Base-by-base conservation (phyloP, 116 monocot genomes). In the Trichopus zeylanicus region DNA sequence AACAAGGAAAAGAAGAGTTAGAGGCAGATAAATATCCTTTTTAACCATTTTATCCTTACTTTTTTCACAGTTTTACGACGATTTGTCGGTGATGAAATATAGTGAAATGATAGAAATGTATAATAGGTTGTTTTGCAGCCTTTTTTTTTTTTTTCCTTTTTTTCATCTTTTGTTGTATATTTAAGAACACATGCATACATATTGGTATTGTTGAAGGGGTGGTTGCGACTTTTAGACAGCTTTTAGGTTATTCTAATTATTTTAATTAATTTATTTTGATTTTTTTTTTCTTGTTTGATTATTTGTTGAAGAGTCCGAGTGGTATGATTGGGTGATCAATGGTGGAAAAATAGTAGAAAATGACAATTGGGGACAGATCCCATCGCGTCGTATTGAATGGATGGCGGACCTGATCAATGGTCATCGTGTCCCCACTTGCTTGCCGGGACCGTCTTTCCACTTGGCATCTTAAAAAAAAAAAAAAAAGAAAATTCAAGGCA, bases 111-210 rank as follows among this genome's bases (percentile, higher is more conserved):
- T 13, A 67, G 58, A 35, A 49, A 49, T 58, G 59, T 58, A 31
- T 67, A 31, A 56, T 61, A 63, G 42, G 39, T 63, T 55, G 63
- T 70, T 70, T 51, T 63, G 56, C 53, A 42, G 35, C 53, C 4
- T 42, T 27, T 61, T 42, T 25, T 0, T 20, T 7, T 22, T 49
- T 49, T 7, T 49, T 35, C 10, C 10, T 35, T 10, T 35, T 35
- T 35, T 10, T 10, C 34, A 5, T 56, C 25, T 63, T 37, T 20
- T 13, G 10, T 37, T 58, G 63, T 70, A 70, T 42, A 70, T 47
- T 63, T 31, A 35, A 70, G 55, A 63, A 56, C 30, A 32, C 46
- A 63, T 53, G 58, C 60, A 21, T 56, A 63, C 34, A 42, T 69
- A 34, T n/a, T 53, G 24, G 49, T 49, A 49, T 24, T n/a, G n/a